Base-by-base conservation (phyloP, 805 yeast genomes). In the Starmera dryadoides region DNA sequence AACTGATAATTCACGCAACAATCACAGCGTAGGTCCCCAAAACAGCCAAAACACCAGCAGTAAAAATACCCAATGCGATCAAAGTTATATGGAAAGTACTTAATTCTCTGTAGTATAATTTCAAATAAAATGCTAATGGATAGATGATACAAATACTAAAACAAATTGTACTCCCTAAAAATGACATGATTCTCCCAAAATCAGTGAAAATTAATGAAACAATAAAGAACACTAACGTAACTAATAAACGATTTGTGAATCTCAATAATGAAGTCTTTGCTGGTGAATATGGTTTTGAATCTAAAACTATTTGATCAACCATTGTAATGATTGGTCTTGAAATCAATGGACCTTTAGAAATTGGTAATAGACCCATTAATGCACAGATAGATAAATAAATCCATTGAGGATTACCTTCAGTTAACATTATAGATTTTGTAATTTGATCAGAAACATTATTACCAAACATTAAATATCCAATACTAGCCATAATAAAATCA, bases 381-480 rank as follows among this genome's bases (percentile, higher is more conserved):
- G 49, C 37, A 39, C 54, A 50, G 1, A 55, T 35, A 17, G 72
- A 66, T 16, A 79, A 62, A 33, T 71, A 69, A 4, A 84, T 66
- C 58, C 76, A 71, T 12, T 55, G 47, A 0, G 96, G 94, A 55
- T 81, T 86, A 0, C 86, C 86, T 3, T 63, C 50, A 4, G 81
- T 81, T 8, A 63, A 53, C 59, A 88, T 67, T 33, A 88, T 68
- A 42, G 83, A 84, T 52, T 84, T 83, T 2, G 95, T 85, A 42
- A 89, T 71, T 43, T 86, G 88, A 52, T 86, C 91, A 35, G 73
- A 56, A 22, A 85, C 79, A 6, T 56, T 55, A 8, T 62, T 60
- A 29, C 96, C 96, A 65, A 81, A 87, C 96, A 88, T 88, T 33
- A 86, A 63, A 50, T 76, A 77, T 1, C 93, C 93, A 29, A 79